Base-by-base conservation (phyloP, 106 monocot genomes). In the Triglochin maritima region DNA sequence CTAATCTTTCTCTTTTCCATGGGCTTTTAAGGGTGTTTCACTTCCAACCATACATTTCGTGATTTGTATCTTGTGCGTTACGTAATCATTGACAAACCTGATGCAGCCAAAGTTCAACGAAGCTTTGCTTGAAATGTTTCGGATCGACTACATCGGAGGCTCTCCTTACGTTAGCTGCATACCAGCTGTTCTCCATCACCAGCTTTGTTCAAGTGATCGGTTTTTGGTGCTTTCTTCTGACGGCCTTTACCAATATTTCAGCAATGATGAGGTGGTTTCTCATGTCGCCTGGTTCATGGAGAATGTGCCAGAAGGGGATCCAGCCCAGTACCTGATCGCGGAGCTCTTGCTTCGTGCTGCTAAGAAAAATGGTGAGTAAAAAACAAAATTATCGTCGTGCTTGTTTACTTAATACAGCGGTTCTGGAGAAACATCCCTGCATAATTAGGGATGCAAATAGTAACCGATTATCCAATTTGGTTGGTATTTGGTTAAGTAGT, bases 171-270 rank as follows among this genome's bases (percentile, higher is more conserved):
- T 98, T 59, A 98, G 91, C 74, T 91, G 96, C 80, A 74, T 60
- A 16, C 96, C 96, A 41, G 84, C 81, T 2, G 71, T 92, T 29
- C 70, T 80, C 58, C 91, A 98, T 76, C 96, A 92, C 63, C 88
- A 82, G 44, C 80, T 98, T 16, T 83, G 79, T 60, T 72, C 91
- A 29, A 75, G 59, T 61, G 91, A 92, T 65, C 85, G 72, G 2
- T 98, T 98, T 64, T 56, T 92, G 43, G 80, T 98, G 10, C 82
- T 92, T 13, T 92, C 91, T 50, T 98, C 96, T 29, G 96, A 98
- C 61, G 96, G 96, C 43, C 88, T 98, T 14, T 98, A 98, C 69
- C 88, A 98, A 67, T 98, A 98, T 67, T 98, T 98, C 68, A 86
- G 84, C 80, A 98, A 98, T 62, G 96, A 98, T 59, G 96, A 98